Base-by-base conservation (phyloP, 2,329 filamentous ascomycete genomes). In the Aphanoascus verrucosus region DNA sequence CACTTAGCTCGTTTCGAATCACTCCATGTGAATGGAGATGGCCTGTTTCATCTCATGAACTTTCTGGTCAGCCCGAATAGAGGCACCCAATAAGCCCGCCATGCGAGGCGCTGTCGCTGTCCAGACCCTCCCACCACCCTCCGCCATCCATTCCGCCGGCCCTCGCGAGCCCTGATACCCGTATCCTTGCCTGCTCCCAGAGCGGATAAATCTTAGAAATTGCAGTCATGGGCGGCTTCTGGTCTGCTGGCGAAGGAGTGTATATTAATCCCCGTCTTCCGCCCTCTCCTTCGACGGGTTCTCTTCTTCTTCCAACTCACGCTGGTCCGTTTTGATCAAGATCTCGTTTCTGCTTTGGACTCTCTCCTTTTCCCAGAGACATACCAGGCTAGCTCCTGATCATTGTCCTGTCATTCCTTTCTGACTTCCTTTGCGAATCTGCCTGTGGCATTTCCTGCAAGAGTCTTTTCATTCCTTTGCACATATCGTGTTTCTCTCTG, bases 391-490 rank as follows among this genome's bases (percentile, higher is more conserved):
- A 56, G 55, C 45, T 46, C 55, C 47, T 44, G 48, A 32, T 34
- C 17, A 47, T 51, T 53, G 12, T 44, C 23, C 20, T 41, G 20
- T 50, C 32, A 11, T 20, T 47, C 49, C 47, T 42, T 55, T 55
- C 34, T 52, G 50, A 46, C 50, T 45, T 19, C 19, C 19, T 19
- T 34, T 23, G 28, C 48, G 17, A n/a, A 14, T 14, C 23, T 55
- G 48, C 53, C 53, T 52, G 48, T 51, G 48, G 53, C 49, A 55
- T 45, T 14, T 32, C n/a, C 34, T 52, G 42, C 50, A 46, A 46
- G 50, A 52, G 42, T 34, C 42, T 38, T 37, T 52, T 17, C 50
- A 45, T 52, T 52, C 50, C 38, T 50, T 52, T 45, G 42, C 35
- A 52, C 50, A 52, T 46, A 52, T 28, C 15, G 32, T 44, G 42